phyloP scores from a whole-genome alignment of 148 eudicot genomes.

The Persicaria maculosa region DNA sequence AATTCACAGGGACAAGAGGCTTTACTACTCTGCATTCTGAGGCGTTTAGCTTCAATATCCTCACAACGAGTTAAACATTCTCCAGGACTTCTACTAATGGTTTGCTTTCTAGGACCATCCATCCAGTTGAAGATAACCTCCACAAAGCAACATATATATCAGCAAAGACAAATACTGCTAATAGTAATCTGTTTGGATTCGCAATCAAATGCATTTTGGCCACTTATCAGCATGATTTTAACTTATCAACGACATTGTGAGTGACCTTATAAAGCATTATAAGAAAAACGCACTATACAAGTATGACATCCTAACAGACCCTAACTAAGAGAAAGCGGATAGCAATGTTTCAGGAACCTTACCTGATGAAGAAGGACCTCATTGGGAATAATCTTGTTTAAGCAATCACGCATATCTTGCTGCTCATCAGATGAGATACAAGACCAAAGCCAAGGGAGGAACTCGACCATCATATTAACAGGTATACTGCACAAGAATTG shows the following conservation, averaged over 20 bases:
- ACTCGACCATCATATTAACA: constrained; percentile 95
- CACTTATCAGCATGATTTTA: no score
- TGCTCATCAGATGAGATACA: constrained; percentile 74
- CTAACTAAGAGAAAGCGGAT: not conserved
- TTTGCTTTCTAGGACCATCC: constrained; percentile 53
- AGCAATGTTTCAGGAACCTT: constrained; percentile 13
- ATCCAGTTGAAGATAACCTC: constrained; percentile 93
- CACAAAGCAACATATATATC: constrained; percentile 16
- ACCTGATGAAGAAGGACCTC: constrained; percentile 96
- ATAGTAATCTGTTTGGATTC: not conserved
- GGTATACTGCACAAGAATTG: constrained; percentile 96
- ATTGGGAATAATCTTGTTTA: constrained; percentile 71
- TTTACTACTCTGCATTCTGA: constrained; percentile 25
- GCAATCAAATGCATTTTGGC: no score
- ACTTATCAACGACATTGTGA: no score
- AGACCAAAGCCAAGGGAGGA: constrained; percentile 96
- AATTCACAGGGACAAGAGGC: constrained; percentile 52
- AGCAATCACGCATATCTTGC: constrained; percentile 86
- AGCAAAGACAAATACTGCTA: not conserved
- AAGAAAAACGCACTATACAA: no score
- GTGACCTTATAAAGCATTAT: no score
- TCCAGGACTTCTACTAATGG: constrained; percentile 28
- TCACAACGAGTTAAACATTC: constrained; percentile 29
- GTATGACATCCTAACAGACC: no score
- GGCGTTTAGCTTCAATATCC: constrained; percentile 28